Evolutionary conservation across 225 moss, liverwort and hornwort species (phyloP).

Genomic region (Marchantia polymorpha): DNA sequence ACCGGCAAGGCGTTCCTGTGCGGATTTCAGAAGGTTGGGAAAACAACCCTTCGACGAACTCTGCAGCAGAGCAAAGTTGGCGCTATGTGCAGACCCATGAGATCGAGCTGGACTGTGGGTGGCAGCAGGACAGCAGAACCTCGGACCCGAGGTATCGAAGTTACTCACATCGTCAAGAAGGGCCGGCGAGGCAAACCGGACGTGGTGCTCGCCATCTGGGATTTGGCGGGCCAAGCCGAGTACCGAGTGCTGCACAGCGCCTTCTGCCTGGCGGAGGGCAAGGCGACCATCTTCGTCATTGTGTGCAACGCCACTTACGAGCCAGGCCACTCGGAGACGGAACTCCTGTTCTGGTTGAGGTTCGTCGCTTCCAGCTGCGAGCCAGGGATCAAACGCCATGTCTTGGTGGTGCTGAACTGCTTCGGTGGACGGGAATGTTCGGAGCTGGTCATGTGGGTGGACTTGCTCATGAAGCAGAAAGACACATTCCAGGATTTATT

Average conservation of each 20-base stretch:
- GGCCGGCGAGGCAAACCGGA: neutral
- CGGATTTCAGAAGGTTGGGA: conserved; percentile 10
- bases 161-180: conserved; percentile 8
- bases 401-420: conserved; percentile 10
- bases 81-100: neutral
- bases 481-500: neutral
- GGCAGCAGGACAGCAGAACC: neutral
- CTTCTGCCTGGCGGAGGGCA: conserved; percentile 21
- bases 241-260: conserved; percentile 26
- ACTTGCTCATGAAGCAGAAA: neutral
- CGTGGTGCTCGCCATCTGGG: conserved; percentile 22
- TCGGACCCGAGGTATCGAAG: conserved; percentile 27
- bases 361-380: conserved; percentile 29
- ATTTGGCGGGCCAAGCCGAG: conserved; percentile 32
- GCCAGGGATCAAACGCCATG: conserved; percentile 15
- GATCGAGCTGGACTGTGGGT: too few species aligned
- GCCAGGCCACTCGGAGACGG: neutral
- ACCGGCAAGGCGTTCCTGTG: conserved; percentile 14
- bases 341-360: conserved; percentile 22
- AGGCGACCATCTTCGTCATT: conserved; percentile 29
- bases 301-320: conserved; percentile 12
- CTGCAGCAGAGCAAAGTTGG: neutral
- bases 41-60: conserved; percentile 18
- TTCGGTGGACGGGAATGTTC: neutral
- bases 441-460: neutral